A percentile compares a stretch with the other conserved stretches of the same genome.
These are phyloP conservation scores for Sugiyamaella pinicola DNA, from an alignment of 1,139 yeast genomes.

Conservation along the genomic window DNA sequence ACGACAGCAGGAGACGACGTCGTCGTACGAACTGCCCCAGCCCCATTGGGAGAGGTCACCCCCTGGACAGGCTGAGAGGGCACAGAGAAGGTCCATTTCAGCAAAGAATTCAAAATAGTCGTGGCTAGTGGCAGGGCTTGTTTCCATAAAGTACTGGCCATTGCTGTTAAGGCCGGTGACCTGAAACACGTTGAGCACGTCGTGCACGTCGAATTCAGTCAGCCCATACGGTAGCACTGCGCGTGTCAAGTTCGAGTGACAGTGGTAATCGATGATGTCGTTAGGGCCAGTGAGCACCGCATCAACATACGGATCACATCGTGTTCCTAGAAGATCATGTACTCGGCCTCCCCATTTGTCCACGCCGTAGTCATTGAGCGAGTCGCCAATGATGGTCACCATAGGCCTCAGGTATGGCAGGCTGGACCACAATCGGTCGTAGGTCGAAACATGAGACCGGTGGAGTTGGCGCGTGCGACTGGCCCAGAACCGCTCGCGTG, in stretches of 20 bases:
- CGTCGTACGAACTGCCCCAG: conserved; percentile 62
- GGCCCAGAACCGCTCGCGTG: conserved; percentile 69
- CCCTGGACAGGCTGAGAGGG: conserved; percentile 71
- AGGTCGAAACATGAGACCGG: conserved; percentile 64
- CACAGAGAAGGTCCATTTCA: conserved; percentile 64
- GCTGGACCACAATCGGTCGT: conserved; percentile 65
- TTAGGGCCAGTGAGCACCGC: conserved; percentile 50
- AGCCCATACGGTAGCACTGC: conserved; percentile 62
- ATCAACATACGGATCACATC: conserved; percentile 72
- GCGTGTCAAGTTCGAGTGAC: conserved; percentile 64
- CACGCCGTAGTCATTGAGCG: conserved; percentile 55
- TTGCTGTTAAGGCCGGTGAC: conserved; percentile 66
- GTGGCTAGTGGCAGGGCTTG: conserved; percentile 59
- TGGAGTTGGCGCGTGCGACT: conserved; percentile 68
- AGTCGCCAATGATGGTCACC: conserved; percentile 63
- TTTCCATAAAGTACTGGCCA: conserved; percentile 71
- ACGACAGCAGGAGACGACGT: conserved; percentile 63
- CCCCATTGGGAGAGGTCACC: conserved; percentile 72
- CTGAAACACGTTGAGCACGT: conserved; percentile 69
- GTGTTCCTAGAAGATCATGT: conserved; percentile 66
- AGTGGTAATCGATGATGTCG: conserved; percentile 65
- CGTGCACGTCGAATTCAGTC: conserved; percentile 67
- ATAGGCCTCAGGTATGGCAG: conserved; percentile 65
- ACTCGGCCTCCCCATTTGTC: conserved; percentile 69
- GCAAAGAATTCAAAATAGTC: conserved; percentile 71